Evolutionary conservation across 179 eudicot species (phyloP), one percentile per base, ranked within the genome.

Genomic region (Corrigiola litoralis): DNA sequence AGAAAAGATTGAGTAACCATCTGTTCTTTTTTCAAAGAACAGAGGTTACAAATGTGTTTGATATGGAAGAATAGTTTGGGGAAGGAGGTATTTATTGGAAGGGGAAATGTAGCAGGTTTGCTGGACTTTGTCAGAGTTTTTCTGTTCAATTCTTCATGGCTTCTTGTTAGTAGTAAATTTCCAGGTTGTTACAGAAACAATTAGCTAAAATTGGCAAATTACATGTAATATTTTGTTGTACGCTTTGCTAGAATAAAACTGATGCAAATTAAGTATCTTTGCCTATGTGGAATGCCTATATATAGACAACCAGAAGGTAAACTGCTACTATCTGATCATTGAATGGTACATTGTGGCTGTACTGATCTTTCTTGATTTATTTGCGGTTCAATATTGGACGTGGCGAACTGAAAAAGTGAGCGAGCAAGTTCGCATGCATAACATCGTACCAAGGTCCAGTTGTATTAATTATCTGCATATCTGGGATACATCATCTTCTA

Each of bases 201-300:
- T 37, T 16, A 37, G 48, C 63, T 75, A 65, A 45, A 53, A 53
- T 16, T 50, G 65, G 75, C 46, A 69, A 36, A 69, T 52, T 25
- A 42, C 63, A 14, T 44, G 12, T 55, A 20, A 33, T 28, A 23
- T 69, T 53, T 24, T 68, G 38, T 48, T 38, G 12, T 38, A 17
- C 41, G 38, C 11, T 40, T 41, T 51, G 41, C 3, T 41, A 18
- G 14, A 3, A 6, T 18, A 40, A 21, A 49, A 52, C 54, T 42
- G 5, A 2, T 24, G 24, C 17, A 24, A 16, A 10, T 23, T n/a
- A 33, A 16, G 24, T 63, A 17, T 34, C 16, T 17, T 44, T 36
- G 38, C 53, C 21, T 46, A 2, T 10, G 44, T n/a, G 14, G n/a
- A 60, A 28, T 60, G 51, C 17, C 65, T 42, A 60, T 25, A 41